These are phyloP conservation scores for Pseudocercospora fijiensis DNA, from an alignment of 2,329 filamentous ascomycete genomes.

Conservation along the genomic window DNA sequence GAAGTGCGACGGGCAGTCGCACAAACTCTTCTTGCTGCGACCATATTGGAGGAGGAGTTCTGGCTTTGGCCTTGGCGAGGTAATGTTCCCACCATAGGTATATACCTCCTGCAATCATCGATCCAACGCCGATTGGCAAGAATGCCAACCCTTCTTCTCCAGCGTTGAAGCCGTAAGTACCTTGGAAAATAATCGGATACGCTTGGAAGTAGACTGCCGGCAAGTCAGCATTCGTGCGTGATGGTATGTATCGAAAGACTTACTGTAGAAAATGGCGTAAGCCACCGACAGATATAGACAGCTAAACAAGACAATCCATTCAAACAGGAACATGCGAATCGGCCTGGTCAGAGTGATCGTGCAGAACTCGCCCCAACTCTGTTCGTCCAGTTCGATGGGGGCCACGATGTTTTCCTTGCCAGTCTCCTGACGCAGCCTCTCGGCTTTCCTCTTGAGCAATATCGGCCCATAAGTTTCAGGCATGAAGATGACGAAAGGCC, in stretches of 20 bases:
- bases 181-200: constrained; percentile 65
- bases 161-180: constrained; percentile 62
- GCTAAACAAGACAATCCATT: constrained; percentile 70
- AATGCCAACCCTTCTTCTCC: constrained; percentile 67
- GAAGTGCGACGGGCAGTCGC: constrained; percentile 67
- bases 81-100: constrained; percentile 66
- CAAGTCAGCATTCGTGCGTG: not conserved
- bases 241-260: constrained; percentile 7
- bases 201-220: constrained; percentile 66
- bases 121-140: constrained; percentile 66
- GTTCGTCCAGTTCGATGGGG: constrained; percentile 62
- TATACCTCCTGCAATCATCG: constrained; percentile 57
- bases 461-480: constrained; percentile 53
- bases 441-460: constrained; percentile 50
- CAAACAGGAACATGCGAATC: constrained; percentile 69
- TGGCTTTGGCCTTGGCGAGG: constrained; percentile 53
- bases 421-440: constrained; percentile 59
- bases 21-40: constrained; percentile 63
- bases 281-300: constrained; percentile 66
- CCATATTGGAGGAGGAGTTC: constrained; percentile 53
- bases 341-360: constrained; percentile 70
- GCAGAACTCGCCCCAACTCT: constrained; percentile 57
- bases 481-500: constrained; percentile 61
- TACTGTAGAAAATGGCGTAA: constrained; percentile 64
- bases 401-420: constrained; percentile 56